These are phyloP conservation scores for Retiboletus fuscus DNA, from an alignment of 1,284 basidiomycete genomes.

Conservation along the genomic window DNA sequence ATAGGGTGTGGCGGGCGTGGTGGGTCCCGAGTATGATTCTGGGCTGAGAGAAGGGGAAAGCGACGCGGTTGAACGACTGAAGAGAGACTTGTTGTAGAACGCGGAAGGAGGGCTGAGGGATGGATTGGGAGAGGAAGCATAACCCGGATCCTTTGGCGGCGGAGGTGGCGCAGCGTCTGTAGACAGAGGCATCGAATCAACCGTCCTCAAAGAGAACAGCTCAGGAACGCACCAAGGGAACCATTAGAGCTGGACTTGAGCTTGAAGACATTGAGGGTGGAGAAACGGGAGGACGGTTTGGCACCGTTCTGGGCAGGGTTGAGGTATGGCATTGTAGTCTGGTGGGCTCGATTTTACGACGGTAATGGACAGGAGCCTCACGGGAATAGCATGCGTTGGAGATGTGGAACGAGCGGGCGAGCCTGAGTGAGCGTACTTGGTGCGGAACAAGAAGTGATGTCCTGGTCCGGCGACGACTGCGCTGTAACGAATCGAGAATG, in stretches of 20 bases:
- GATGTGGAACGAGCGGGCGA: conserved; percentile 19
- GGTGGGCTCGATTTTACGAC: no score
- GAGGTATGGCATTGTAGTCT: conserved; percentile 26
- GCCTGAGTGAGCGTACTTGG: no score
- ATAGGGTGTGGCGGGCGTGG: conserved; percentile 54
- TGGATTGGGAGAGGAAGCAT: no score
- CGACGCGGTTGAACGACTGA: conserved; percentile 66
- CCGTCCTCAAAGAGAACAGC: no score
- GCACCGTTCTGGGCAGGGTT: conserved; percentile 23
- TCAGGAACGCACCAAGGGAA: conserved; percentile 17
- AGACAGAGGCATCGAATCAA: neutral
- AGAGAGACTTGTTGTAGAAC: conserved; percentile 49
- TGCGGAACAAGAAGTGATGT: no score
- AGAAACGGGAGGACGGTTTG: conserved; percentile 62
- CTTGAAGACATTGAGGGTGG: conserved; percentile 71
- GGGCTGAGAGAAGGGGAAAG: conserved; percentile 58
- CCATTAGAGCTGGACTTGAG: conserved; percentile 41
- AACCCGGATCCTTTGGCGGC: conserved; percentile 71
- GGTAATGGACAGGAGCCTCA: no score
- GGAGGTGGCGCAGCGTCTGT: conserved; percentile 55
- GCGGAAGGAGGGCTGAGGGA: conserved; percentile 20
- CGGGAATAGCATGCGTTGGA: no score
- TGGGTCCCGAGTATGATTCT: conserved; percentile 49
- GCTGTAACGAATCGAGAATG: no score
- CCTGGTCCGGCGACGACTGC: no score